Conservation (phyloP, 371 early-diverging fungal species). For the Apophysomyces elegans region DNA sequence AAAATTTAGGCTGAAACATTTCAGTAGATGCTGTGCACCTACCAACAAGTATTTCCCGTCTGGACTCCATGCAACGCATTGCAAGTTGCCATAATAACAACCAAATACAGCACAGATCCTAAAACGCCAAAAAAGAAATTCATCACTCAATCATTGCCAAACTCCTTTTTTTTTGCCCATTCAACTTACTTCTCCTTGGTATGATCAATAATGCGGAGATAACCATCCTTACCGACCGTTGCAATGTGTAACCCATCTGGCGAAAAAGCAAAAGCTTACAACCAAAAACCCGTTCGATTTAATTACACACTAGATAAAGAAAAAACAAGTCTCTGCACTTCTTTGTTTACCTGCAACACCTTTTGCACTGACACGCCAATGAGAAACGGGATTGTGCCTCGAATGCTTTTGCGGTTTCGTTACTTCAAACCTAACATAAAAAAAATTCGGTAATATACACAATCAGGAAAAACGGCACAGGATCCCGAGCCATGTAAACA, state of each 20-base stretch:
- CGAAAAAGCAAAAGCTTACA: conserved; percentile 69
- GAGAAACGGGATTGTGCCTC: conserved; percentile 70
- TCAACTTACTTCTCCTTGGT: conserved; percentile 48
- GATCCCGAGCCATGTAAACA: not conserved
- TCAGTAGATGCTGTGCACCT: conserved; percentile 20
- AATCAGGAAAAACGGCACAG: conserved; percentile 7
- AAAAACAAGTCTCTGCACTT: conserved; percentile 4
- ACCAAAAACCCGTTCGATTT: conserved; percentile 44
- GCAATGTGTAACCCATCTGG: conserved; percentile 80
- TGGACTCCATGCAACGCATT: conserved; percentile 88
- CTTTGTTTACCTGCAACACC: conserved; percentile 60
- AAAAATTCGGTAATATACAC: not conserved
- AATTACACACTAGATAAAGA: not conserved
- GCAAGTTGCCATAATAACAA: conserved; percentile 82
- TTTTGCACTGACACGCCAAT: conserved; percentile 68
- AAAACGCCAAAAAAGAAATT: not conserved
- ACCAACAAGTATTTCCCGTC: conserved; percentile 89
- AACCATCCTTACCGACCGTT: conserved; percentile 72
- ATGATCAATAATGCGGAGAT: conserved; percentile 74
- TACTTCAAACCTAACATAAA: conserved; percentile 54
- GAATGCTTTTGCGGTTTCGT: conserved; percentile 49
- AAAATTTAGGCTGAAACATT: not conserved
- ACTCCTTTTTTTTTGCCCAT: too few relatives aligned
- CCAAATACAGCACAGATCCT: conserved; percentile 70
- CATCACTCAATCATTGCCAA: not conserved